These are phyloP conservation scores for Achaetomium macrosporum DNA, from an alignment of 2,329 filamentous ascomycete species.

Conservation along the genomic window DNA sequence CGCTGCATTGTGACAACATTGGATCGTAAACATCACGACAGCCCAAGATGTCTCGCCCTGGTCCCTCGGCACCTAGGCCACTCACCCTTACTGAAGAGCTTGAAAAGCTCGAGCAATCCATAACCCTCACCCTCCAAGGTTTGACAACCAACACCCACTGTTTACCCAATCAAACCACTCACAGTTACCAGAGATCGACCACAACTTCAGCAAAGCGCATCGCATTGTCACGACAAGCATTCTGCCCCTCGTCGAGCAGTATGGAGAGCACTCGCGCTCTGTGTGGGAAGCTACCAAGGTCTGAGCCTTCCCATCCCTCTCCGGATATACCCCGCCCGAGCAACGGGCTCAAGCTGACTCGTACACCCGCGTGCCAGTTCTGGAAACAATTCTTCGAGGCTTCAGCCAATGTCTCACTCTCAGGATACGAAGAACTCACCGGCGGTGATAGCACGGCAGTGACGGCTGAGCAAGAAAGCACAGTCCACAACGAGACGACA, in stretches of 20 bases:
- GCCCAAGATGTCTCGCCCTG: slow-evolving; percentile 43
- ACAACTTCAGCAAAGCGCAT: slow-evolving; percentile 95
- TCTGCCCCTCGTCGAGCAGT: slow-evolving; percentile 87
- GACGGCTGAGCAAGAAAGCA: slow-evolving; percentile 46
- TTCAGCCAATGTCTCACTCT: slow-evolving; percentile 92
- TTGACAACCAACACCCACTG: slow-evolving; percentile 13
- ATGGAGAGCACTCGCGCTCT: slow-evolving; percentile 84
- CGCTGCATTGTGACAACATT: slow-evolving; percentile 8
- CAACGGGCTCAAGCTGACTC: slow-evolving; percentile 1
- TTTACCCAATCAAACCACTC: background rate
- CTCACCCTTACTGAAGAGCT: slow-evolving; percentile 90
- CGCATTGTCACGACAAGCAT: slow-evolving; percentile 93
- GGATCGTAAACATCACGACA: slow-evolving; percentile 4
- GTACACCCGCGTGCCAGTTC: slow-evolving; percentile 57
- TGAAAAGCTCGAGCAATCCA: slow-evolving; percentile 92
- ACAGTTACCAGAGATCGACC: slow-evolving; percentile 73
- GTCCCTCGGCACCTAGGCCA: slow-evolving; percentile 42
- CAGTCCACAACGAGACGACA: slow-evolving; percentile 52
- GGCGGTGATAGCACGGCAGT: slow-evolving; percentile 55
- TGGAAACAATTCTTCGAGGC: slow-evolving; percentile 99
- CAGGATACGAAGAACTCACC: slow-evolving; percentile 81
- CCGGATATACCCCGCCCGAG: background rate
- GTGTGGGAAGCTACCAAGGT: slow-evolving; percentile 98
- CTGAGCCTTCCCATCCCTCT: background rate
- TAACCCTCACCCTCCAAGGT: slow-evolving; percentile 93